Base-by-base conservation (phyloP, 169 alveolate species). In the Cryptosporidium bovis region DNA sequence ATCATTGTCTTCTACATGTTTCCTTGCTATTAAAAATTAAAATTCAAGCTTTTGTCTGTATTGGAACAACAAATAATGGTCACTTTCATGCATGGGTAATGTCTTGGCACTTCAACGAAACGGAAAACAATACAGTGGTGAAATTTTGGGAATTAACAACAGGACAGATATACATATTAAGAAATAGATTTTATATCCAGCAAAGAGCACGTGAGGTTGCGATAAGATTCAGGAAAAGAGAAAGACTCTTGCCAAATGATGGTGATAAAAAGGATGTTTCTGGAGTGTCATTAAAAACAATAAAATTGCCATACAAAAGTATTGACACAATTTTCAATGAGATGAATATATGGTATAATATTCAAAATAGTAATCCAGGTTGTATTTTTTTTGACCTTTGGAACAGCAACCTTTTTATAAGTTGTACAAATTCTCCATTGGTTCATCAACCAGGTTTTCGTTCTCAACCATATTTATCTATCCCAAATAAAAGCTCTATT, bases 91-190 rank as follows among this genome's bases (percentile, higher is more conserved):
- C 95, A 18, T 93, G 95, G 94, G 95, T 93, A 5, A 83, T 90
- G 50, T 91, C 95, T 15, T 71, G 93, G 56, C 87, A 64, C 50
- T 71, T 18, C 20, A 83, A 66, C 48, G 92, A 87, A 12, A 77
- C 82, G 18, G 90, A 90, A 20, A 83, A 84, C 56, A 90, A 69
- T 58, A 82, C 92, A 13, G 20, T 85, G 7, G 84, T 92, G 3
- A 92, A 92, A 69, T 83, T 92, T 66, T 92, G 95, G 95, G 95
- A 92, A 71, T 77, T 91, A 24, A 93, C 95, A 12, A 90, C 94
- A 18, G 94, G 95, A 15, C 93, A 92, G 48, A 71, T 90, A 12
- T 89, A 90, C 33, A 66, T 68, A 0, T 82, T 93, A 29, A 93
- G 90, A 87, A 82, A 90, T 64, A 56, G 95, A 89, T 84, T 33